These are phyloP conservation scores for Pseudonitzschia delicatissima DNA, from an alignment of 108 stramenopile genomes.

Conservation along the genomic window DNA sequence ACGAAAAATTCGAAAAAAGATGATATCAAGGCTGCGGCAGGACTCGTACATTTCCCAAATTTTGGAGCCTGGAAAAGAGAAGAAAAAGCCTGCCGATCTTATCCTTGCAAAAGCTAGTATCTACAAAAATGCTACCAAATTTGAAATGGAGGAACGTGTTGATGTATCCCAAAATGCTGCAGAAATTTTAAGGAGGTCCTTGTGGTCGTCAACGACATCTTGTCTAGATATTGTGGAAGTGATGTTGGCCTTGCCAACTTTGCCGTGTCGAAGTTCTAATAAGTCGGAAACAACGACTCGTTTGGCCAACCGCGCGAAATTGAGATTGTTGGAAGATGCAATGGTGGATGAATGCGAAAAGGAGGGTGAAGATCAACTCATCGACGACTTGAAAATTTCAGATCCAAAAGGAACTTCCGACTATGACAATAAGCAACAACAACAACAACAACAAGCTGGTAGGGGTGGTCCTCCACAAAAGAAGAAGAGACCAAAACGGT, in stretches of 20 bases:
- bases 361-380: conserved; percentile 65
- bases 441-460: background rate
- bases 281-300: background rate
- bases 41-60: conserved; percentile 47
- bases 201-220: conserved; percentile 46
- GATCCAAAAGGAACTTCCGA: background rate
- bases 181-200: conserved; percentile 47
- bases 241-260: conserved; percentile 51
- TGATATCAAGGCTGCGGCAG: conserved; percentile 43
- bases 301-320: conserved; percentile 59
- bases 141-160: conserved; percentile 69
- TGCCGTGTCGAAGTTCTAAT: conserved; percentile 20
- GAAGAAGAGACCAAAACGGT: background rate
- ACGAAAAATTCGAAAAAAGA: conserved; percentile 42
- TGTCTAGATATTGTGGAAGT: conserved; percentile 59
- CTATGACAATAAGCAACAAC: background rate
- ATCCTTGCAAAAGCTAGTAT: conserved; percentile 26
- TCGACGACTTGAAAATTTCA: conserved; percentile 62
- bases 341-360: conserved; percentile 83
- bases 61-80: conserved; percentile 8
- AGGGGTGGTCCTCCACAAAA: background rate
- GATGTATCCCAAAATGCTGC: conserved; percentile 42
- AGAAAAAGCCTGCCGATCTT: background rate
- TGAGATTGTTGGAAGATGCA: conserved; percentile 80
- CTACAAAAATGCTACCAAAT: background rate